These are phyloP conservation scores for Biscutella auriculata DNA, from an alignment of 441 rosid genomes.

Conservation along the genomic window DNA sequence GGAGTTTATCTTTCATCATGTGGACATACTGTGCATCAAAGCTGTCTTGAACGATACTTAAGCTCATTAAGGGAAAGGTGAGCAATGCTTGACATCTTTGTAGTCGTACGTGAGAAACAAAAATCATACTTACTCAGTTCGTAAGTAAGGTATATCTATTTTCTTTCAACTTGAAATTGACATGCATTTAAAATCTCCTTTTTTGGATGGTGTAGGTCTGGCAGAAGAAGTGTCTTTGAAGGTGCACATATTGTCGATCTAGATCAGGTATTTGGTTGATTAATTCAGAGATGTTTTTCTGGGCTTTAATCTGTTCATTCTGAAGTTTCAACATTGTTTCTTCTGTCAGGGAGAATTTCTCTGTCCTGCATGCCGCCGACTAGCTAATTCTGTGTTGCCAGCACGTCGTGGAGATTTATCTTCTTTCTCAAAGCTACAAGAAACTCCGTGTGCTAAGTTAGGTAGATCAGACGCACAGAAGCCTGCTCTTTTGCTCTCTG, in stretches of 20 bases:
- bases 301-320: constrained; percentile 1
- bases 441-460: constrained; percentile 24
- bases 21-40: constrained; percentile 96
- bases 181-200: not conserved
- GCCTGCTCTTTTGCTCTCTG: constrained; percentile 37
- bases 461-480: constrained; percentile 20
- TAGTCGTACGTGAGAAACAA: not conserved
- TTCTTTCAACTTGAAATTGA: too few relatives aligned
- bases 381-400: constrained; percentile 82
- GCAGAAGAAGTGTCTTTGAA: constrained; percentile 66
- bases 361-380: constrained; percentile 91
- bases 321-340: constrained; percentile 11
- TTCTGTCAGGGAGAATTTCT: constrained; percentile 86
- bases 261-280: constrained; percentile 44
- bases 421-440: constrained; percentile 42
- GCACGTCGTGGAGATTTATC: constrained; percentile 40
- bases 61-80: constrained; percentile 83
- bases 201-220: constrained; percentile 34
- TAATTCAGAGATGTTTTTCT: constrained; percentile 7
- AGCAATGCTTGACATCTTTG: constrained; percentile 19
- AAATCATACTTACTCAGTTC: not conserved
- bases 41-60: constrained; percentile 78
- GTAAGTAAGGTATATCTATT: too few relatives aligned
- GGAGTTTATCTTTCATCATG: constrained; percentile 87
- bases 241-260: constrained; percentile 83